Evolutionary conservation across 2,329 filamentous ascomycete genomes (phyloP).

Genomic region (Calonectria pseudoreteaudii): DNA sequence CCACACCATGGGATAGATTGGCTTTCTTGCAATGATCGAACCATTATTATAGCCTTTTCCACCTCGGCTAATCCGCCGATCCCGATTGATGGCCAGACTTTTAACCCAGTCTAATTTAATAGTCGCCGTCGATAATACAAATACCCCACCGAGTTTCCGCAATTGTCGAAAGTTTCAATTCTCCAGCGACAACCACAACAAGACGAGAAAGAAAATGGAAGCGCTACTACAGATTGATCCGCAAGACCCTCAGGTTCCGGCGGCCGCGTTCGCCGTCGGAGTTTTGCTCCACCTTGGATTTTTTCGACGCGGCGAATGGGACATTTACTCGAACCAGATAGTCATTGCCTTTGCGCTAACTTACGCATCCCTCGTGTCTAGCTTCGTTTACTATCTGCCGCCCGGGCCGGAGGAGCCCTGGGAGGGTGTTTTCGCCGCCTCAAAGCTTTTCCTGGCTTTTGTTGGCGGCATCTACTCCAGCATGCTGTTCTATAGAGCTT

Average conservation of each 20-base stretch:
- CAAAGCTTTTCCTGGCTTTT: background rate
- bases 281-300: background rate
- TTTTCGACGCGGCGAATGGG: conserved; percentile 10
- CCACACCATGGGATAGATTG: background rate
- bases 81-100: background rate
- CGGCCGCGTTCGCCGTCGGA: background rate
- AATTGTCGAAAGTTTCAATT: too few species aligned
- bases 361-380: background rate
- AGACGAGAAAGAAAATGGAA: background rate
- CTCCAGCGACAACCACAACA: background rate
- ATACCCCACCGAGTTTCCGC: background rate
- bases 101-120: background rate
- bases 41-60: background rate
- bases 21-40: background rate
- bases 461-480: background rate
- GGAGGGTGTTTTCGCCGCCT: background rate
- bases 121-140: background rate
- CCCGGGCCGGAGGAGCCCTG: background rate
- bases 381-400: background rate
- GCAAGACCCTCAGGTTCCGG: background rate
- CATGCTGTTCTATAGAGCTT: background rate
- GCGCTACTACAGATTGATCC: background rate
- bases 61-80: background rate
- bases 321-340: background rate
- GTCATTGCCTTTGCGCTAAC: background rate